A percentile compares a stretch with the other conserved stretches of the same genome.
Evolutionary conservation across 495 filamentous ascomycete species (phyloP).

Genomic region (Trypethelium eluteriae): DNA sequence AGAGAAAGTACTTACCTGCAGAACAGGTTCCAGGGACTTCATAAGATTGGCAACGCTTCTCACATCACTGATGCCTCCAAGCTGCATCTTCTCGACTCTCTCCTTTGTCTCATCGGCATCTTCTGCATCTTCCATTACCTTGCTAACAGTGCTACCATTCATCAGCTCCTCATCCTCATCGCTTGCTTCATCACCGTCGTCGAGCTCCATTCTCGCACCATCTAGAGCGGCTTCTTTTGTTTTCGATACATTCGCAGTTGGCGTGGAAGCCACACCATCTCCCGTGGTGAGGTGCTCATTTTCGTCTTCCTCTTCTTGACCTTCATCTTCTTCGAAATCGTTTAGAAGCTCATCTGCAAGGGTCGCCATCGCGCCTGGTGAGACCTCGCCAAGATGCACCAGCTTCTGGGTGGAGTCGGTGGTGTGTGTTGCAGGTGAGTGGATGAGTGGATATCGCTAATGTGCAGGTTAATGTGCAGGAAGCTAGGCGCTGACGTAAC

Average conservation of each 20-base stretch:
- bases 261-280: conserved; percentile 12
- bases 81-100: conserved; percentile 69
- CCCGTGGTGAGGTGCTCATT: conserved; percentile 43
- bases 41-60: conserved; percentile 66
- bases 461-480: not conserved
- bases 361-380: conserved; percentile 55
- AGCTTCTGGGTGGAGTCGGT: not conserved
- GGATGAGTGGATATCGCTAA: not conserved
- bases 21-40: conserved; percentile 65
- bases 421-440: not conserved
- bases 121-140: conserved; percentile 42
- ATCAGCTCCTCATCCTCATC: conserved; percentile 49
- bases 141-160: conserved; percentile 20
- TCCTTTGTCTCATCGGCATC: conserved; percentile 64
- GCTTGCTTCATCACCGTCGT: conserved; percentile 43
- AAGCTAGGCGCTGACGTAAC: not conserved
- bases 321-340: conserved; percentile 62
- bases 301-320: conserved; percentile 56
- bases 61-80: conserved; percentile 63
- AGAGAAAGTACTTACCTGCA: conserved; percentile 58
- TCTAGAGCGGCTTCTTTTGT: conserved; percentile 2
- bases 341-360: conserved; percentile 75
- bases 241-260: conserved; percentile 24
- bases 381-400: not conserved
- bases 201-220: conserved; percentile 38